A percentile compares a stretch with the other conserved stretches of the same genome.
These are phyloP conservation scores for Friedmanniomyces simplex DNA, from an alignment of 495 filamentous ascomycete species.

Conservation along the genomic window DNA sequence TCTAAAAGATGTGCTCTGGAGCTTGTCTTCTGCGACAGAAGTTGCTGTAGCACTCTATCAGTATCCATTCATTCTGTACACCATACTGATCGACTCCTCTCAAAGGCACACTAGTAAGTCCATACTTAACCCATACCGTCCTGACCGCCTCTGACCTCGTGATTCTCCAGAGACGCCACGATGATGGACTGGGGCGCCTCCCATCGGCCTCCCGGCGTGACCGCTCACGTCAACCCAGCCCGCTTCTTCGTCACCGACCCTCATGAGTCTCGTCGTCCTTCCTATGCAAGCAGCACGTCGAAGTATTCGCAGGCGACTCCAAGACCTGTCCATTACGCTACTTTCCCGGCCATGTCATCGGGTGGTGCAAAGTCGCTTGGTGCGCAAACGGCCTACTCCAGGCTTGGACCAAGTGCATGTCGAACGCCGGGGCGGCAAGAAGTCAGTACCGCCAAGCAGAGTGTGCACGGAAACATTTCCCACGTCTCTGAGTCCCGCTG, in stretches of 20 bases:
- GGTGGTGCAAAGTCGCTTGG: not conserved
- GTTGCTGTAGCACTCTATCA: no score
- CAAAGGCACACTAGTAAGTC: no score
- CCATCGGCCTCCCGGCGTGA: not conserved
- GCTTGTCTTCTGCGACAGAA: no score
- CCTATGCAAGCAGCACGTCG: not conserved
- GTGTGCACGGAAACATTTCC: not conserved
- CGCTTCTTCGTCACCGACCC: not conserved
- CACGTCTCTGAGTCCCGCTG: not conserved
- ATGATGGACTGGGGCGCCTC: not conserved
- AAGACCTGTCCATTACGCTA: not conserved
- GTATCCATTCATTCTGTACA: no score
- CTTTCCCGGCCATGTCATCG: not conserved
- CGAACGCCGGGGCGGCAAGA: not conserved
- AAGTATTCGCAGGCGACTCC: not conserved
- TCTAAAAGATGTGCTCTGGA: no score
- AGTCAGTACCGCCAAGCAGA: not conserved
- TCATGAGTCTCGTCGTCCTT: not conserved
- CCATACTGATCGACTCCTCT: no score
- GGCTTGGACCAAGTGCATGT: not conserved
- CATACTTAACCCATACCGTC: no score
- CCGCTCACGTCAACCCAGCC: not conserved
- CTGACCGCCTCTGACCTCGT: no score
- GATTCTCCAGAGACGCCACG: not conserved
- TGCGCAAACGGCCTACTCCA: not conserved